Base-by-base conservation (phyloP, 352 stramenopile species). In the Globisporangium radiosum region DNA sequence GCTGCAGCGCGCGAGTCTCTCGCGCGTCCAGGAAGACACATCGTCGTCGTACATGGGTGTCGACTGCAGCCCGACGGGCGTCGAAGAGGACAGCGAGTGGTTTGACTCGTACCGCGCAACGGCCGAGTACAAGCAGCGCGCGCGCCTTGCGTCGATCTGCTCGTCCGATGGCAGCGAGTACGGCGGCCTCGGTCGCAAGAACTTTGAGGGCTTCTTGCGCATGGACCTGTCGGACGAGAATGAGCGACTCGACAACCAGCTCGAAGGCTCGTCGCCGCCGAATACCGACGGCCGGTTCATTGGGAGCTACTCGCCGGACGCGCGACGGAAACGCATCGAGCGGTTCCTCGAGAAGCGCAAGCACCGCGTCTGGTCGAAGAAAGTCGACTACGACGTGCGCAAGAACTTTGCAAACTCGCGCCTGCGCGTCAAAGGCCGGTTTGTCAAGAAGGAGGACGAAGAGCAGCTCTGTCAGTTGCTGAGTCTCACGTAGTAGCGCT, bases 391-490 rank as follows among this genome's bases (percentile, higher is more conserved):
- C 69, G 95, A 98, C 66, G 95, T 99, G 25, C 81, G 97, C 52
- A 99, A 99, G 78, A 99, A 98, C 69, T 99, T 99, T 84, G 97
- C 97, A 49, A 97, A 99, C 78, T 98, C 92, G 74, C 79, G 97
- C 52, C 73, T 99, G 66, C 84, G 97, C 52, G 96, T 99, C 10
- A 99, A 99, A 70, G 94, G 97, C 50, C 88, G 96, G 49, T 99
- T 99, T 73, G 96, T 99, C 37, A 99, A 98, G 76, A 99, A 99
- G 65, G 96, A 99, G 69, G 96, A 99, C 71, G 90, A 97, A 65
- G 80, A 97, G 69, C 65, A 97, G 60, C 70, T 97, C 48, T 90
- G 88, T 57, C 72, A 89, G 59, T 66, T 90, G 54, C 57, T 94
- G 66, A 90, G 81, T 69, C 86, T 85, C 65, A 94, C 77, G 61